A percentile compares a stretch with the other conserved stretches of the same genome.
Evolutionary conservation across 257 asterid species (phyloP).

Genomic region (Jacaranda copaia): DNA sequence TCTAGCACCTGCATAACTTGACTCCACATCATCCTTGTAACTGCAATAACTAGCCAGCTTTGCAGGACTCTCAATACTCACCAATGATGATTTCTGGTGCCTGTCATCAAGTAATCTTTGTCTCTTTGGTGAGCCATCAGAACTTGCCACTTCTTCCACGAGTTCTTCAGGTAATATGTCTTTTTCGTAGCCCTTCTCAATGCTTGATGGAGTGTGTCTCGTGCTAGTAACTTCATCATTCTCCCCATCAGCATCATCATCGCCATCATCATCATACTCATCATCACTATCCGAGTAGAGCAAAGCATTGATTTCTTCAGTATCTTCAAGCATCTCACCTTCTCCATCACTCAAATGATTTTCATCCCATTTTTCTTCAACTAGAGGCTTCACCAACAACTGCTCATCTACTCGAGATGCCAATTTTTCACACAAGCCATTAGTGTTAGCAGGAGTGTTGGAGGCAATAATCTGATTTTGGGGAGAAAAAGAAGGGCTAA

Average conservation of each 20-base stretch:
- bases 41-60: slow-evolving; percentile 35
- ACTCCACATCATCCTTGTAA: slow-evolving; percentile 48
- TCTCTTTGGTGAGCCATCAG: slow-evolving; percentile 64
- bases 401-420: slow-evolving; percentile 39
- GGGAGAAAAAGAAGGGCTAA: slow-evolving; percentile 50
- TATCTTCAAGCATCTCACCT: slow-evolving; percentile 66
- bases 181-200: slow-evolving; percentile 35
- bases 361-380: slow-evolving; percentile 50
- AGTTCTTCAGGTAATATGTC: slow-evolving; percentile 39
- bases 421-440: slow-evolving; percentile 31
- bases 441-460: slow-evolving; percentile 37
- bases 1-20: slow-evolving; percentile 41
- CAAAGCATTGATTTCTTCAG: slow-evolving; percentile 77
- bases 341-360: slow-evolving; percentile 52
- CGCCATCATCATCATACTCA: slow-evolving; percentile 44
- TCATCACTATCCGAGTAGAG: slow-evolving; percentile 69
- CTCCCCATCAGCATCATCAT: slow-evolving; percentile 47
- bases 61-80: slow-evolving; percentile 36
- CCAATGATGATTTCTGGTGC: slow-evolving; percentile 60
- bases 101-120: slow-evolving; percentile 69
- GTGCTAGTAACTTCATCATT: slow-evolving; percentile 81
- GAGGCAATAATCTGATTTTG: slow-evolving; percentile 43
- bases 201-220: slow-evolving; percentile 50
- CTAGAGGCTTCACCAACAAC: slow-evolving; percentile 36
- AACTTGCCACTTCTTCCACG: slow-evolving; percentile 63